phyloP scores from a whole-genome alignment of 2,329 filamentous ascomycete genomes.

The Claviceps africana region DNA sequence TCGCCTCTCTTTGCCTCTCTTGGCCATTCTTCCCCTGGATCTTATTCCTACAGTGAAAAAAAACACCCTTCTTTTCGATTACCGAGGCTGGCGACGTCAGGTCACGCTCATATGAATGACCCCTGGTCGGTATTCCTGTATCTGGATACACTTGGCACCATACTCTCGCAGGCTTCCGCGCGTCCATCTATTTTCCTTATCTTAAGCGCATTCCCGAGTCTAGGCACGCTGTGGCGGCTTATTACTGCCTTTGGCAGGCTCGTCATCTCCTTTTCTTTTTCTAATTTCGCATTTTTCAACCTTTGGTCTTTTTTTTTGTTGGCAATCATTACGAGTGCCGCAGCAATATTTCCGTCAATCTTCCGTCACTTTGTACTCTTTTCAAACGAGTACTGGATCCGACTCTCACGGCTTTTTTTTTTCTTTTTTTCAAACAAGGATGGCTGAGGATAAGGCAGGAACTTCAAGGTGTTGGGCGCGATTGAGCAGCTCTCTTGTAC shows the following conservation, averaged over 20 bases:
- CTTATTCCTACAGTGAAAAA: neutral
- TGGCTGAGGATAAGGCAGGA: neutral
- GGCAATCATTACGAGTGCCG: constrained; percentile 13
- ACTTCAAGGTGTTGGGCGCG: neutral
- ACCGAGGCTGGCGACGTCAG: neutral
- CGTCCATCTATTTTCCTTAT: constrained; percentile 10
- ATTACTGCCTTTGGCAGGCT: constrained; percentile 11
- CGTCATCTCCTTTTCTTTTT: constrained; percentile 11
- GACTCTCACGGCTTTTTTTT: neutral
- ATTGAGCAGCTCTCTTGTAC: neutral
- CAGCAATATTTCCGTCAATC: constrained; percentile 9
- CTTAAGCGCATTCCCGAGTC: constrained; percentile 22
- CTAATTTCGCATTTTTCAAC: neutral
- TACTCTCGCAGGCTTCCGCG: constrained; percentile 12
- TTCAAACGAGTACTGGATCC: neutral
- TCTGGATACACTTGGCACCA: constrained; percentile 19
- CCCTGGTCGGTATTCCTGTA: constrained; percentile 15
- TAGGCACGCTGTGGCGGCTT: constrained; percentile 16
- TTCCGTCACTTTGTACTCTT: neutral
- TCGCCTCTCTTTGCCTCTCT: neutral
- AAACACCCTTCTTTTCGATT: neutral
- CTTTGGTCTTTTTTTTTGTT: neutral
- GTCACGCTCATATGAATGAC: constrained; percentile 11
- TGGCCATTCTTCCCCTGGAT: neutral
- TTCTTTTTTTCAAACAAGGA: neutral